A percentile compares a stretch with the other conserved stretches of the same genome.
phyloP scores from a whole-genome alignment of 2,329 filamentous ascomycete species.

The Coniochaeta sp. region DNA sequence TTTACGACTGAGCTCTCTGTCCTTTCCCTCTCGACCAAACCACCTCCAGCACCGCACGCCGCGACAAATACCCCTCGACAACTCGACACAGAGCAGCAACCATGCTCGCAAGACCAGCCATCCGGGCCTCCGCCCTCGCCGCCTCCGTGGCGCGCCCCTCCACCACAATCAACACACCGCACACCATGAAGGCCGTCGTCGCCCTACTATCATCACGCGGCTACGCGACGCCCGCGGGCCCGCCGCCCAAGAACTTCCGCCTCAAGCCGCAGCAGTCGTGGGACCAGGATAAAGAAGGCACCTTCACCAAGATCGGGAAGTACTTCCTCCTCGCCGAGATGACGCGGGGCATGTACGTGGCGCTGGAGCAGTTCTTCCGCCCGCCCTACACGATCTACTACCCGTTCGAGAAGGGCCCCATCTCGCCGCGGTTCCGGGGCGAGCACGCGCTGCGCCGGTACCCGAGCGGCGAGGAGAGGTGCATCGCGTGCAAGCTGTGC shows the following conservation, averaged over 20 bases:
- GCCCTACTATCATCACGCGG: constrained; percentile 16
- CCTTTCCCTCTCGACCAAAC: not conserved
- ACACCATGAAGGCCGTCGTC: constrained; percentile 11
- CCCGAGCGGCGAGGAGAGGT: constrained; percentile 95
- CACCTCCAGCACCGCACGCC: not conserved
- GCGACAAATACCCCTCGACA: constrained; percentile 2
- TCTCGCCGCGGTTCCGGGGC: constrained; percentile 95
- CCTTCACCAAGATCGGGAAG: constrained; percentile 77
- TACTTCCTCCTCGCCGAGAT: constrained; percentile 97
- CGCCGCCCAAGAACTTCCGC: constrained; percentile 76
- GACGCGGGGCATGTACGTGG: constrained; percentile 94
- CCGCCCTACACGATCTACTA: constrained; percentile 99
- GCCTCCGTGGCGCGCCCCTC: constrained; percentile 4
- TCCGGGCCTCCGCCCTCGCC: constrained; percentile 1
- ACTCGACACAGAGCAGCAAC: constrained; percentile 4
- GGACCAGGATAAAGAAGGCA: constrained; percentile 71
- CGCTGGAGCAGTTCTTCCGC: constrained; percentile 96
- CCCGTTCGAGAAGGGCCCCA: constrained; percentile 97
- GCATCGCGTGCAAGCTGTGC: constrained; percentile 99
- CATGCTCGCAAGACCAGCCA: constrained; percentile 1
- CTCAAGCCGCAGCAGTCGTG: constrained; percentile 66
- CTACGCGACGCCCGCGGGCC: constrained; percentile 67
- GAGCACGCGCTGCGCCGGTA: constrained; percentile 96
- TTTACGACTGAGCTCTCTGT: not conserved
- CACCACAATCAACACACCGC: constrained; percentile 2